These are phyloP conservation scores for Novymonas esmeraldas DNA, from an alignment of 208 protist genomes.

Conservation along the genomic window DNA sequence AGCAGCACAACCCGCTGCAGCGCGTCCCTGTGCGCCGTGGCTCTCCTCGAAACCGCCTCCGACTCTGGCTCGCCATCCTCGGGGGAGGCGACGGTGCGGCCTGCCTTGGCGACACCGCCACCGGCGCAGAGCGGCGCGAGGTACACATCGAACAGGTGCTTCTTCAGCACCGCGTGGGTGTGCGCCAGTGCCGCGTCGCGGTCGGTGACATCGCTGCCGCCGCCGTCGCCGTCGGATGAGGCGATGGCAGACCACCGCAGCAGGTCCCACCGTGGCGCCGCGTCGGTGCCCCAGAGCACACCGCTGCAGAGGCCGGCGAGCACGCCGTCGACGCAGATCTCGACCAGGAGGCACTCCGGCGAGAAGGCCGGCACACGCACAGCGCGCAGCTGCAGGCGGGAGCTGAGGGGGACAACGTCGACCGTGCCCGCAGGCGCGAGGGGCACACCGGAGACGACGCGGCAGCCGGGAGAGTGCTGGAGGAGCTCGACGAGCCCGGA, in stretches of 20 bases:
- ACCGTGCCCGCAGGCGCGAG: conserved; percentile 23
- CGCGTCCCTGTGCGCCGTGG: background rate
- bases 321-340: conserved; percentile 40
- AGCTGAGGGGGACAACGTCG: conserved; percentile 9
- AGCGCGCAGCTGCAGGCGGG: conserved; percentile 32
- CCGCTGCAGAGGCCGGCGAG: conserved; percentile 66
- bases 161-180: conserved; percentile 46
- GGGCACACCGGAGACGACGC: conserved; percentile 36
- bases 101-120: background rate
- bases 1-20: conserved; percentile 61
- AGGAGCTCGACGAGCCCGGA: conserved; percentile 45
- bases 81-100: background rate
- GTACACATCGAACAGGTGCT: conserved; percentile 46
- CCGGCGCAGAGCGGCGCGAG: conserved; percentile 23
- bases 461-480: conserved; percentile 17
- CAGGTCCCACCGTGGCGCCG: conserved; percentile 56
- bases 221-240: background rate
- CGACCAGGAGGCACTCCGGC: conserved; percentile 65
- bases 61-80: background rate
- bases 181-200: conserved; percentile 18
- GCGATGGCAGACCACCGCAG: conserved; percentile 17
- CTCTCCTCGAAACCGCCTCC: background rate
- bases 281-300: conserved; percentile 58
- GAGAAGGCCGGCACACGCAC: conserved; percentile 69
- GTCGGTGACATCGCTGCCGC: background rate